Conservation (phyloP, 192 early-diverging fungal genomes). For the Diversispora epigaea region DNA sequence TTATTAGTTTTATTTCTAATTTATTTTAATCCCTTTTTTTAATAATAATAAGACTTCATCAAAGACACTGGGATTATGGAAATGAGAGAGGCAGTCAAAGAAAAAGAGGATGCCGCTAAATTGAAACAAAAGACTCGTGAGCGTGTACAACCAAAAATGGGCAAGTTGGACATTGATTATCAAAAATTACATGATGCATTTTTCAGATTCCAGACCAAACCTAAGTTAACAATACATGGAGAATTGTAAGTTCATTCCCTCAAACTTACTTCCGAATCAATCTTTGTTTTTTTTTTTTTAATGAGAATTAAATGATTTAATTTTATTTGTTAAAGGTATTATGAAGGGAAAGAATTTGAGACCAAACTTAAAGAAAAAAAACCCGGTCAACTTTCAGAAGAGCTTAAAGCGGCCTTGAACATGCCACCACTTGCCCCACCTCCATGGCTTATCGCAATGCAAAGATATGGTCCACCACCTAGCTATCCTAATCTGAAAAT, state of each 20-base stretch:
- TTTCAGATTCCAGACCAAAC: conserved; percentile 91
- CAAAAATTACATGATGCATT: conserved; percentile 98
- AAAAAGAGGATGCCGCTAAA: conserved; percentile 80
- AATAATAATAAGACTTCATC: conserved; percentile 74
- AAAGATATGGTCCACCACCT: conserved; percentile 93
- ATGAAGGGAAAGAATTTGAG: conserved; percentile 96
- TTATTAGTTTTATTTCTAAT: conserved; percentile 7
- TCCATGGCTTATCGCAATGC: conserved; percentile 99
- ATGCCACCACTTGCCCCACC: conserved; percentile 92
- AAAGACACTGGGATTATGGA: conserved; percentile 98
- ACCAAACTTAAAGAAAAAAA: conserved; percentile 83
- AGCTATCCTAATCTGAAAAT: conserved; percentile 89
- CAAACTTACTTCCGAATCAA: background rate
- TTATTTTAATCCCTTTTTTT: background rate
- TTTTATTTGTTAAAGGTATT: conserved; percentile 58
- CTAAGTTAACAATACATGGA: conserved; percentile 70
- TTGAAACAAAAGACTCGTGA: conserved; percentile 86
- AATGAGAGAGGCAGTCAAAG: conserved; percentile 83
- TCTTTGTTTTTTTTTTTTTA: background rate
- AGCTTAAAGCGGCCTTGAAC: conserved; percentile 82
- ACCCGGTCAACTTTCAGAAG: conserved; percentile 83
- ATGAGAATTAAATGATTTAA: background rate
- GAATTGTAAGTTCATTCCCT: conserved; percentile 63
- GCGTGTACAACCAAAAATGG: conserved; percentile 91
- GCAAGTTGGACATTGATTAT: conserved; percentile 95